These are phyloP conservation scores for Penicillium sp. DNA, from an alignment of 2,329 filamentous ascomycete genomes.

Conservation along the genomic window DNA sequence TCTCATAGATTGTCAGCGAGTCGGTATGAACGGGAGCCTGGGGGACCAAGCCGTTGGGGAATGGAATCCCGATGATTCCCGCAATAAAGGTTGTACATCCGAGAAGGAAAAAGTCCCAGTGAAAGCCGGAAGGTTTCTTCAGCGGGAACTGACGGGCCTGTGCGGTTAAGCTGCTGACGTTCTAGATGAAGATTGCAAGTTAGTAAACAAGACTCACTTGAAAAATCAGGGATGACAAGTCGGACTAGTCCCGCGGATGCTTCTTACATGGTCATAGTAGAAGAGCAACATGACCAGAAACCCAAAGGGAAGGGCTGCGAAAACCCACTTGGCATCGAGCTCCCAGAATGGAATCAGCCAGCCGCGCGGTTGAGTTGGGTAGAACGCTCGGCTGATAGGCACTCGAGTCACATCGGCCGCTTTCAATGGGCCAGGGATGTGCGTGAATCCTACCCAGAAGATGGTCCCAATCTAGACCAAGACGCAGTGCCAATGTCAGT, in stretches of 20 bases:
- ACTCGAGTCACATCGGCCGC: slow-evolving; percentile 61
- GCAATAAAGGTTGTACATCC: slow-evolving; percentile 68
- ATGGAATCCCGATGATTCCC: slow-evolving; percentile 49
- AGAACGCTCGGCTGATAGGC: slow-evolving; percentile 68
- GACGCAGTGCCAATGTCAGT: no score
- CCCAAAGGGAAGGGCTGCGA: slow-evolving; percentile 75
- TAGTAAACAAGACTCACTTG: no score
- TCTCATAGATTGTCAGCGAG: slow-evolving; percentile 63
- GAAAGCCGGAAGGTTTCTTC: slow-evolving; percentile 71
- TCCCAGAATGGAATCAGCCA: slow-evolving; percentile 82
- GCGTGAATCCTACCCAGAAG: slow-evolving; percentile 81
- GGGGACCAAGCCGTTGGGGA: no score
- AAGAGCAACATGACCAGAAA: slow-evolving; percentile 73
- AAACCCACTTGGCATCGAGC: slow-evolving; percentile 62
- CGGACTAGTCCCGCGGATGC: no score
- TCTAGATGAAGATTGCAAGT: slow-evolving; percentile 25
- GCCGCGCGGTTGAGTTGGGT: slow-evolving; percentile 61
- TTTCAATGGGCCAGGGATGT: slow-evolving; percentile 70
- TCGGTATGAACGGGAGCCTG: slow-evolving; percentile 56
- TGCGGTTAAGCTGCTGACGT: slow-evolving; percentile 69
- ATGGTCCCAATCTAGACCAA: slow-evolving; percentile 46
- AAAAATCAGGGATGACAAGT: slow-evolving; percentile 22
- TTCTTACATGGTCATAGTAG: slow-evolving; percentile 79
- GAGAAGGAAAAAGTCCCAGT: slow-evolving; percentile 75
- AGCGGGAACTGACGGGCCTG: slow-evolving; percentile 74